These are phyloP conservation scores for Fusarium nisikadoi DNA, from an alignment of 2,329 filamentous ascomycete species.

Conservation along the genomic window DNA sequence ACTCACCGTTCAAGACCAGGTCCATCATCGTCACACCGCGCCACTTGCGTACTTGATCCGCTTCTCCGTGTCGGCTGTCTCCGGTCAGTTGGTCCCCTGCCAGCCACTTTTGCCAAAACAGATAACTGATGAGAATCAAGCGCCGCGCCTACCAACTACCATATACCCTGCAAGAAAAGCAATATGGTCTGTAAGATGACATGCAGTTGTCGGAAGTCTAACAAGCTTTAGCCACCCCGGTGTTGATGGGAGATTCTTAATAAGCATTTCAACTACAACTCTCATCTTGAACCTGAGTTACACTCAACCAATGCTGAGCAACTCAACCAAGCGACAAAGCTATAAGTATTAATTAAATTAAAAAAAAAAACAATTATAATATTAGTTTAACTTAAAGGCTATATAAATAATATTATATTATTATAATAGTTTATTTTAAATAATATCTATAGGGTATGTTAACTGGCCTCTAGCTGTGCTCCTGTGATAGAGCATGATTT, in stretches of 20 bases:
- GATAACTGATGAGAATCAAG: no score
- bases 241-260: neutral
- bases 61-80: neutral
- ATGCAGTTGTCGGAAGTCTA: rapidly evolving
- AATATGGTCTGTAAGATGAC: neutral
- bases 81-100: neutral
- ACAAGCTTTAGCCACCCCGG: no score
- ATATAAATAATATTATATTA: rapidly evolving
- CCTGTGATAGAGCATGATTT: rapidly evolving
- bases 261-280: neutral
- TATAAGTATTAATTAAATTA: neutral
- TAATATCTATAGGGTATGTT: neutral
- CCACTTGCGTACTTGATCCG: neutral
- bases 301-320: rapidly evolving
- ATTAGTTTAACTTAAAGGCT: rapidly evolving
- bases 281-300: rapidly evolving
- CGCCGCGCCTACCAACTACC: neutral
- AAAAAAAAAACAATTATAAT: rapidly evolving
- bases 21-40: neutral
- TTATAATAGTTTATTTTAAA: rapidly evolving
- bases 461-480: rapidly evolving
- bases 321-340: rapidly evolving
- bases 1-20: neutral
- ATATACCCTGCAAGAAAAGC: neutral
- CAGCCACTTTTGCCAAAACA: neutral